Conservation (phyloP, 2,329 filamentous ascomycete genomes). For the Talaromyces pinophilus region DNA sequence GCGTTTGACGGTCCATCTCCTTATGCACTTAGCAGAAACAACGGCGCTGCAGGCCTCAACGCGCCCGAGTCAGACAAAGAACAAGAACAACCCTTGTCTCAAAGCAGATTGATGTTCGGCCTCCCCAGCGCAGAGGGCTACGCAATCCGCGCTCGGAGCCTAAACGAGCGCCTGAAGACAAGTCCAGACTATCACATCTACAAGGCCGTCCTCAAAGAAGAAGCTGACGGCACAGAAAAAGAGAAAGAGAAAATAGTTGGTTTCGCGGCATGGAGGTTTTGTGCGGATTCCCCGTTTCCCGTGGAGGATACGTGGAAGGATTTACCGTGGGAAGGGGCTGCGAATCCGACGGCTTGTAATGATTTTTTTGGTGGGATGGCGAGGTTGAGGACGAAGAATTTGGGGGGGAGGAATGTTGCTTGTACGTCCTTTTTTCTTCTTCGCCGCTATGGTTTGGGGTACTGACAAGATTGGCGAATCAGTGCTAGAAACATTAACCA, state of each 20-base stretch:
- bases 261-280: slow-evolving; percentile 18
- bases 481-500: slow-evolving; percentile 17
- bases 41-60: background rate
- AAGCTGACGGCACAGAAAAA: background rate
- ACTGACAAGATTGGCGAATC: background rate
- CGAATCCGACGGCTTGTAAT: slow-evolving; percentile 21
- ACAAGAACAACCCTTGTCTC: background rate
- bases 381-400: slow-evolving; percentile 6
- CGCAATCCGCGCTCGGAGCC: background rate
- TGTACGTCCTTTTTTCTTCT: slow-evolving; percentile 7
- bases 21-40: background rate
- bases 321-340: slow-evolving; percentile 6
- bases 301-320: slow-evolving; percentile 21
- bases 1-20: slow-evolving; percentile 15
- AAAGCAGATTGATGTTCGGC: slow-evolving; percentile 20
- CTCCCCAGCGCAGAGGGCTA: slow-evolving; percentile 9
- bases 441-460: no score
- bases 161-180: background rate
- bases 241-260: slow-evolving; percentile 9
- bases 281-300: slow-evolving; percentile 5
- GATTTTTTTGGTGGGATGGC: slow-evolving; percentile 20
- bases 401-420: slow-evolving; percentile 21
- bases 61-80: background rate
- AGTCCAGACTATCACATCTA: slow-evolving; percentile 2
- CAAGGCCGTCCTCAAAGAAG: slow-evolving; percentile 17